Evolutionary conservation across 345 rosid species (phyloP).

Genomic region (Moricandia moricandioides): DNA sequence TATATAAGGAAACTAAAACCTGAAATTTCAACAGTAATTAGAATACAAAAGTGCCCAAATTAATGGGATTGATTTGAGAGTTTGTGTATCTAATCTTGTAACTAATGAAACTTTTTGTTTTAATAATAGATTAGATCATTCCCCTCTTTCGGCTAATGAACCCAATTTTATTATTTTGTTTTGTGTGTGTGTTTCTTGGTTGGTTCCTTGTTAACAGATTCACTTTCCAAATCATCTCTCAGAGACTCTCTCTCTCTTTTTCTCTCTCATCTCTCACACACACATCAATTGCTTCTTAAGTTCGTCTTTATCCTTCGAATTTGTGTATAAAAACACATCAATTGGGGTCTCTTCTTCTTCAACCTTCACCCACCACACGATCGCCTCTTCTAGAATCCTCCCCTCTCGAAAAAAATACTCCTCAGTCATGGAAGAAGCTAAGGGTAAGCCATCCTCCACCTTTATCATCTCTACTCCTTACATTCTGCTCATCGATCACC

Average conservation of each 20-base stretch:
- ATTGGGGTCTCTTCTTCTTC: conserved; percentile 18
- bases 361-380: conserved; percentile 10
- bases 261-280: neutral
- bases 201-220: neutral
- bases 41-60: neutral
- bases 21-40: too few species aligned
- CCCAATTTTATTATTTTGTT: too few species aligned
- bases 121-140: too few species aligned
- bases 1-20: neutral
- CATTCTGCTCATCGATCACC: neutral
- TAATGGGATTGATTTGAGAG: neutral
- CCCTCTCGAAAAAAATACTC: neutral
- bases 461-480: neutral
- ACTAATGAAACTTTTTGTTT: too few species aligned
- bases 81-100: neutral
- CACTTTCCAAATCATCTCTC: neutral
- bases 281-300: conserved; percentile 1
- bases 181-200: too few species aligned
- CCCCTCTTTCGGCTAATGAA: too few species aligned
- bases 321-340: conserved; percentile 8
- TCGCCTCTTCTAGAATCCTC: neutral
- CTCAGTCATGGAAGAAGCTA: conserved; percentile 30
- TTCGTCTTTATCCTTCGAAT: conserved; percentile 5
- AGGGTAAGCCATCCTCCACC: too few species aligned
- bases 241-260: neutral